Evolutionary conservation across 495 filamentous ascomycete species (phyloP).

Genomic region (Daldinia childiae): DNA sequence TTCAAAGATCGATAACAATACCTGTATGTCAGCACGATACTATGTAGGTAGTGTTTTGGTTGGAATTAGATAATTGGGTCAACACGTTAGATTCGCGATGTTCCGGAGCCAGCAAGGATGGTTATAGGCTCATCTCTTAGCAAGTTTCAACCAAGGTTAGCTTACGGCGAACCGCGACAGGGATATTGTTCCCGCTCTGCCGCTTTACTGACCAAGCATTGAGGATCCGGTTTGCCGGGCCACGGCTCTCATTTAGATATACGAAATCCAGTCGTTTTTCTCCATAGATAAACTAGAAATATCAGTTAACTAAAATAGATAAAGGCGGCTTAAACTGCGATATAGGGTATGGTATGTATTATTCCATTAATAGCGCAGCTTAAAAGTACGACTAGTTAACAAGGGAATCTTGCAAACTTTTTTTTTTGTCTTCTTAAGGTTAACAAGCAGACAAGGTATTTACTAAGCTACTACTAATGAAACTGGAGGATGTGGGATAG

Average conservation of each 20-base stretch:
- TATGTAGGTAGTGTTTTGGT: constrained; percentile 22
- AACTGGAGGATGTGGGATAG: background rate
- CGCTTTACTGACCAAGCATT: constrained; percentile 12
- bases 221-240: constrained; percentile 30
- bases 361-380: background rate
- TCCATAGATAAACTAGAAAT: background rate
- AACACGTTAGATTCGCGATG: constrained; percentile 22
- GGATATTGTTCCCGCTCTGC: constrained; percentile 23
- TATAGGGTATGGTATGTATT: background rate
- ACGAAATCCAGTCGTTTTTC: background rate
- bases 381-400: background rate
- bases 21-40: background rate
- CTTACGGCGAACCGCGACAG: constrained; percentile 5
- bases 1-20: background rate
- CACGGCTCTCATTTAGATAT: background rate
- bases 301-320: background rate
- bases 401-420: background rate
- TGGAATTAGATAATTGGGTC: constrained; percentile 2
- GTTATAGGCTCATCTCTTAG: constrained; percentile 24
- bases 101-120: constrained; percentile 20
- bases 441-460: background rate
- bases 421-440: background rate
- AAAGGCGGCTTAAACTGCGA: background rate
- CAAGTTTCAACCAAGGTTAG: constrained; percentile 35
- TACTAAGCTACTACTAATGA: background rate